Evolutionary conservation across 805 yeast genomes (phyloP), one percentile per base, ranked within the genome.

Genomic region (Saturnispora sanitii): DNA sequence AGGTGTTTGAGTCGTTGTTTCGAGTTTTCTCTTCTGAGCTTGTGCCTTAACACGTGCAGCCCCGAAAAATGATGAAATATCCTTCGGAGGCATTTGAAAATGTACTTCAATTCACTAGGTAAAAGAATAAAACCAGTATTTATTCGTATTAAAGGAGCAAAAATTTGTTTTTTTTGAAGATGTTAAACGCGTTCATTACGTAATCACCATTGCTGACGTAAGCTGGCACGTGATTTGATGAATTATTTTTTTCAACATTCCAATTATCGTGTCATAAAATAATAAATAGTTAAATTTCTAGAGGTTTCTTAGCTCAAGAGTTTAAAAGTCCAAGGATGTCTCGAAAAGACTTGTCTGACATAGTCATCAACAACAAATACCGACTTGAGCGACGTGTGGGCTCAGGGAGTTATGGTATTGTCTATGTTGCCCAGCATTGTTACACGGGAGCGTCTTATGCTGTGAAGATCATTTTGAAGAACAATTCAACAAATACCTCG

Each of bases 331-430:
- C n/a, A 27, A 31, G 16, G 16, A 41, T 37, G 43, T 37, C 49
- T 7, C 55, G 55, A 61, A 52, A 50, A 38, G 59, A 55, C 34
- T 48, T 60, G 7, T 41, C 60, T 1, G 56, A 54, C 26, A 48
- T 62, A 2, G 52, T 57, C 5, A 45, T 62, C 15, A 62, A 60
- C 47, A 55, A 58, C 48, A 61, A 65, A 20, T 65, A 64, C 47
- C 64, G 61, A 42, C 60, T 74, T 50, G 65, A 67, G 43, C 64
- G 61, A 44, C 70, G 74, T 49, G 70, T 81, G 9, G 95, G 95
- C 6, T 73, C 90, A 0, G 96, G 96, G 21, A 87, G 94, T 18
- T 86, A 79, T 52, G 94, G 94, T 4, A 66, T 81, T 25, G 90
- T 86, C 6, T 84, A 81, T 63, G 66, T 74, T 15, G 87, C 84